These are phyloP conservation scores for Tilletia setariae DNA, from an alignment of 1,284 basidiomycete genomes.

Conservation along the genomic window DNA sequence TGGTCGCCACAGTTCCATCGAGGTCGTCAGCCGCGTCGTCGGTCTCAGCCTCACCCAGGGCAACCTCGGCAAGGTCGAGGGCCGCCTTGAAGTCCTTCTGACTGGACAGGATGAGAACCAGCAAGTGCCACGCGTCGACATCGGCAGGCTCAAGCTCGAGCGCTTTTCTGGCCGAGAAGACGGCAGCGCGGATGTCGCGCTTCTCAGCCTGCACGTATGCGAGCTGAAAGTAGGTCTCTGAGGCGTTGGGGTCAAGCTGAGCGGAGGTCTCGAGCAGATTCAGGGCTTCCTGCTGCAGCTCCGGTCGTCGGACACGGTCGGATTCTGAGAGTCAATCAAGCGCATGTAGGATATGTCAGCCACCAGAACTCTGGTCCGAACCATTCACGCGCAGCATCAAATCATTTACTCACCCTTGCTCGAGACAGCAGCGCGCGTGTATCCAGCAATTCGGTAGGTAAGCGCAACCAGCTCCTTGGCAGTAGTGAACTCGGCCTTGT, in stretches of 20 bases:
- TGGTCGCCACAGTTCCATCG: neutral
- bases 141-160: slow-evolving; percentile 72
- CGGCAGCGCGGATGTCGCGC: slow-evolving; percentile 69
- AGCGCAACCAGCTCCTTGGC: slow-evolving; percentile 26
- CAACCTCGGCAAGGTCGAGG: slow-evolving; percentile 71
- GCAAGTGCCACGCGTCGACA: slow-evolving; percentile 83
- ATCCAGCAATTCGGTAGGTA: slow-evolving; percentile 33
- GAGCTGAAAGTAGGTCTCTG: slow-evolving; percentile 63
- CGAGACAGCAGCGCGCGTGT: slow-evolving; percentile 31
- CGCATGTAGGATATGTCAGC: neutral
- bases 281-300: slow-evolving; percentile 64
- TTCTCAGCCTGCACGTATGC: slow-evolving; percentile 61
- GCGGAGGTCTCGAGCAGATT: slow-evolving; percentile 63
- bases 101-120: slow-evolving; percentile 76
- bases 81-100: slow-evolving; percentile 79
- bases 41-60: slow-evolving; percentile 43
- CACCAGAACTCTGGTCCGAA: neutral
- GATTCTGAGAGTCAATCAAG: slow-evolving; percentile 60
- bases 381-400: neutral
- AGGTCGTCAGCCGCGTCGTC: slow-evolving; percentile 38
- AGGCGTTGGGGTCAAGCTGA: slow-evolving; percentile 62
- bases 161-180: slow-evolving; percentile 66
- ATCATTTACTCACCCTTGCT: slow-evolving; percentile 21
- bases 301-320: slow-evolving; percentile 64
- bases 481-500: slow-evolving; percentile 17